Evolutionary conservation across 192 early-diverging fungal genomes (phyloP).

Genomic region (Phycomyces blakesleeanus): DNA sequence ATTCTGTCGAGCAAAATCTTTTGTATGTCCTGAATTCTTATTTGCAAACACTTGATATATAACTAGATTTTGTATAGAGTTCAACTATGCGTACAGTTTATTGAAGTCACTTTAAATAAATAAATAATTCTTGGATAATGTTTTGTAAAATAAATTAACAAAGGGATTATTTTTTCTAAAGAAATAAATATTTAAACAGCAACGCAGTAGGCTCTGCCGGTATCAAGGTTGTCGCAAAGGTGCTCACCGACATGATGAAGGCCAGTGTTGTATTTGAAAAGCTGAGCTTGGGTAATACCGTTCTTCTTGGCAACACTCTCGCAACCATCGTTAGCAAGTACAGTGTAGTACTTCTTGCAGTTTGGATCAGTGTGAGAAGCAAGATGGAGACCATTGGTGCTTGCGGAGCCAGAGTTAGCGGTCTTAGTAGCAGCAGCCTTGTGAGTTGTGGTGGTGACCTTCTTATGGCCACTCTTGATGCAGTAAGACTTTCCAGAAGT

Average conservation of each 20-base stretch:
- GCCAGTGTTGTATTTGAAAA: conserved; percentile 33
- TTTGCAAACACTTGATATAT: too few relatives aligned
- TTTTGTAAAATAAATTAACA: too few relatives aligned
- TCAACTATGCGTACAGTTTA: too few relatives aligned
- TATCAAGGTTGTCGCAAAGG: conserved; percentile 33
- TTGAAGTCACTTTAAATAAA: too few relatives aligned
- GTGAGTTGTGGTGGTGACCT: neutral
- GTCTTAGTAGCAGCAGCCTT: conserved; percentile 14
- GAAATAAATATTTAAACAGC: conserved; percentile 14
- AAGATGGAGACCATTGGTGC: conserved; percentile 4
- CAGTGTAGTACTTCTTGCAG: conserved; percentile 9
- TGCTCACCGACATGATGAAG: conserved; percentile 27
- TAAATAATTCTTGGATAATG: too few relatives aligned
- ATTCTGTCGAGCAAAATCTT: too few relatives aligned
- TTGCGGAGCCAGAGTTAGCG: conserved; percentile 7
- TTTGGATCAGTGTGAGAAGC: conserved; percentile 12
- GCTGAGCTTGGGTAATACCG: conserved; percentile 14
- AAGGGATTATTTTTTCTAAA: too few relatives aligned
- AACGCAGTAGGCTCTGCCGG: conserved; percentile 34
- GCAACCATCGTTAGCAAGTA: conserved; percentile 18
- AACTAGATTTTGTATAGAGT: too few relatives aligned
- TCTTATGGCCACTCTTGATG: conserved; percentile 5
- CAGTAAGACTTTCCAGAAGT: conserved; percentile 17
- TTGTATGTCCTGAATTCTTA: too few relatives aligned
- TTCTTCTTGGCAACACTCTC: conserved; percentile 8